Percentiles rank a stretch among this genome's conserved stretches.
Conservation (phyloP, 2,329 filamentous ascomycete species). For the Fusarium illudens region DNA sequence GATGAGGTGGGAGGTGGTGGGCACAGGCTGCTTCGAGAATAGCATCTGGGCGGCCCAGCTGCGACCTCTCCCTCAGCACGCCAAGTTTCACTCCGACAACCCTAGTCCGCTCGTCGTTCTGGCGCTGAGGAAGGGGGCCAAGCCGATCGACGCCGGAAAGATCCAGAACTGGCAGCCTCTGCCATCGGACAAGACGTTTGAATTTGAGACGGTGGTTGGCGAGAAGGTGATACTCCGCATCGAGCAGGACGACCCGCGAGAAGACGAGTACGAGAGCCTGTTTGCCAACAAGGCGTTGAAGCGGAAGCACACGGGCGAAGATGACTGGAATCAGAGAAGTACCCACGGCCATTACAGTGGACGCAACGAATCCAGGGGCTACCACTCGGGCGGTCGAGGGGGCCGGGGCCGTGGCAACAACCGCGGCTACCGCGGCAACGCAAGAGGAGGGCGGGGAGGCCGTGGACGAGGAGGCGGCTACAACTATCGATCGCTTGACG, state of each 20-base stretch:
- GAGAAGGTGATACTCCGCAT: slow-evolving; percentile 87
- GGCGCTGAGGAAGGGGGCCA: slow-evolving; percentile 77
- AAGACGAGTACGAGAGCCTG: slow-evolving; percentile 70
- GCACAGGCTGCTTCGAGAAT: slow-evolving; percentile 77
- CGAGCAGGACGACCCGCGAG: slow-evolving; percentile 72
- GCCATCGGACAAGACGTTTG: slow-evolving; percentile 72
- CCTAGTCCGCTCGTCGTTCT: slow-evolving; percentile 81
- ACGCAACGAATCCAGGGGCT: slow-evolving; percentile 53
- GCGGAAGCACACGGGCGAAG: slow-evolving; percentile 65
- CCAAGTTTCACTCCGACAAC: slow-evolving; percentile 81
- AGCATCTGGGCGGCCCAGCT: slow-evolving; percentile 88
- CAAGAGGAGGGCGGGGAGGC: slow-evolving; percentile 52
- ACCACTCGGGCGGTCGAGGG: slow-evolving; percentile 54
- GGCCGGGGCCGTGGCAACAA: slow-evolving; percentile 51
- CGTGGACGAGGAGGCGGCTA: slow-evolving; percentile 60
- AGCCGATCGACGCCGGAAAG: slow-evolving; percentile 79
- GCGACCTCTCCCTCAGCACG: slow-evolving; percentile 72
- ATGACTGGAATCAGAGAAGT: slow-evolving; percentile 49
- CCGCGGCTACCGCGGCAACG: slow-evolving; percentile 49
- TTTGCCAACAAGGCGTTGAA: slow-evolving; percentile 69
- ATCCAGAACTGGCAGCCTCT: slow-evolving; percentile 88
- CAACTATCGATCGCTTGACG: slow-evolving; percentile 74
- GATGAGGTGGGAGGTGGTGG: slow-evolving; percentile 84
- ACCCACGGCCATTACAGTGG: slow-evolving; percentile 47
- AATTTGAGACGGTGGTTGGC: slow-evolving; percentile 83